These are phyloP conservation scores for Barnettozyma californica DNA, from an alignment of 805 yeast genomes.

Conservation along the genomic window DNA sequence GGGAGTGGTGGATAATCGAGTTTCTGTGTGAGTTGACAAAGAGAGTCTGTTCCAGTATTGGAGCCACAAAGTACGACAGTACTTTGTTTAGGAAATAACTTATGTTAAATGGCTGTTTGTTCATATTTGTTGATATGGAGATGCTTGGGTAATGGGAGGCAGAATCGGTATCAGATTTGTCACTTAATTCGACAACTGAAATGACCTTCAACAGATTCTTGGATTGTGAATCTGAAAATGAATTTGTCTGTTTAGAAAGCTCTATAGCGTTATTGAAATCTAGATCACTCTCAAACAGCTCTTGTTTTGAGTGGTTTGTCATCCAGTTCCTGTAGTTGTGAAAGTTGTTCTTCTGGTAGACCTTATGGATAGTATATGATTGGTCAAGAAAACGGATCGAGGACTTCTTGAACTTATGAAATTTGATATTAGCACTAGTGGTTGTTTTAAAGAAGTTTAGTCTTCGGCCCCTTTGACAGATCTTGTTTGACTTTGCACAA, in stretches of 20 bases:
- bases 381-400: slow-evolving; percentile 17
- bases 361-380: slow-evolving; percentile 17
- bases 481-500: slow-evolving; percentile 41
- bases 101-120: slow-evolving; percentile 4
- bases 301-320: slow-evolving; percentile 11
- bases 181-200: neutral
- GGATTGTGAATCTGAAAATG: neutral
- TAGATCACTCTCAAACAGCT: slow-evolving; percentile 16
- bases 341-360: slow-evolving; percentile 12
- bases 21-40: slow-evolving; percentile 11
- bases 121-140: neutral
- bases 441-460: slow-evolving; percentile 36
- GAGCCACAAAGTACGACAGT: neutral
- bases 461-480: slow-evolving; percentile 42
- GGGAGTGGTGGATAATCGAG: slow-evolving; percentile 3
- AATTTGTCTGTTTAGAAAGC: neutral
- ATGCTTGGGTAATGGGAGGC: slow-evolving; percentile 6
- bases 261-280: slow-evolving; percentile 11
- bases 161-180: slow-evolving; percentile 14
- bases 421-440: slow-evolving; percentile 1
- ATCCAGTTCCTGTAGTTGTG: slow-evolving; percentile 20
- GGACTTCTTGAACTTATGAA: neutral
- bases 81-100: slow-evolving; percentile 10
- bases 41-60: slow-evolving; percentile 2
- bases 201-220: neutral